Conservation (phyloP, 2,329 filamentous ascomycete genomes). For the Pseudocercospora fuligena region DNA sequence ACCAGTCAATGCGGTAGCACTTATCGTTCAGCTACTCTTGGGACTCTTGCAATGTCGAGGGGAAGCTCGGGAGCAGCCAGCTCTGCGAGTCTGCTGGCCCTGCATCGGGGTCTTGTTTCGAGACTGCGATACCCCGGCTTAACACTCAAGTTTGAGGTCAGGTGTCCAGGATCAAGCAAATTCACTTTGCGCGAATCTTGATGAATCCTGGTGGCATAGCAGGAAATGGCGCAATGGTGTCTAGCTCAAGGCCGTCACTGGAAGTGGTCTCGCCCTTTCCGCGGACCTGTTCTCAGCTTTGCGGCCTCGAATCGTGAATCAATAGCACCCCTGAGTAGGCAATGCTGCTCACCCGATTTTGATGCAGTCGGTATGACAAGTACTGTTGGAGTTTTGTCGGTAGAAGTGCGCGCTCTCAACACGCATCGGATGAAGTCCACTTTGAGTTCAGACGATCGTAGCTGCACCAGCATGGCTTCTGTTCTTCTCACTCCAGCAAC, state of each 20-base stretch:
- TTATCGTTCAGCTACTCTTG: background rate
- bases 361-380: background rate
- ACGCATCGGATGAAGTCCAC: conserved; percentile 4
- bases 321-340: background rate
- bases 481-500: background rate
- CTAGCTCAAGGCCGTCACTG: background rate
- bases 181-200: conserved; percentile 17
- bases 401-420: background rate
- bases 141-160: background rate
- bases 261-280: background rate
- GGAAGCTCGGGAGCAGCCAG: conserved; percentile 5
- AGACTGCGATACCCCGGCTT: background rate
- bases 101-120: conserved; percentile 1
- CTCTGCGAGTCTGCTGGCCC: conserved; percentile 1
- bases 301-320: background rate
- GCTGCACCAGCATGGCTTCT: background rate
- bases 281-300: background rate
- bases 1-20: background rate
- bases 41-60: background rate
- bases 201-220: conserved; percentile 9
- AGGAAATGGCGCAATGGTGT: conserved; percentile 15
- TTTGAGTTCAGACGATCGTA: background rate
- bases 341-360: background rate
- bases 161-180: background rate
- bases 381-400: conserved; percentile 1